Percentiles rank a stretch among this genome's conserved stretches.
Evolutionary conservation across 2,329 filamentous ascomycete genomes (phyloP).

Genomic region (Colletotrichum spinosum): DNA sequence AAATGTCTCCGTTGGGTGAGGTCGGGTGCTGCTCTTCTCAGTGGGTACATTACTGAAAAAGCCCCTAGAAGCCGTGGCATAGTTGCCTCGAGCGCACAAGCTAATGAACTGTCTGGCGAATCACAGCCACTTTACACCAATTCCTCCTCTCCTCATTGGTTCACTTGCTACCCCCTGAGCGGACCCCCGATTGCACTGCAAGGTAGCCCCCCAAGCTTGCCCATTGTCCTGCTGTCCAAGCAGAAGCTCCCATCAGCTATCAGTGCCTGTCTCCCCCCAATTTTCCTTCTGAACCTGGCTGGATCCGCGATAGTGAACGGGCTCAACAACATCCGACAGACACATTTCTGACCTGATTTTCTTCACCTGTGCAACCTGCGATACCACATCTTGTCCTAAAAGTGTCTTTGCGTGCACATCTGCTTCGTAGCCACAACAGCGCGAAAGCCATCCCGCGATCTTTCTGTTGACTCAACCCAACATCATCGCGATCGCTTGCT

Average conservation of each 20-base stretch:
- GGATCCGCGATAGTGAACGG: slow-evolving; percentile 30
- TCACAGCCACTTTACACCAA: slow-evolving; percentile 34
- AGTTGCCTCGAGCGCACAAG: slow-evolving; percentile 2
- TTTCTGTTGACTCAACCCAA: not conserved
- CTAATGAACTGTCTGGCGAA: slow-evolving; percentile 14
- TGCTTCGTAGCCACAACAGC: not conserved
- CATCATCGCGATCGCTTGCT: not conserved
- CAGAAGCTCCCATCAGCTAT: slow-evolving; percentile 30
- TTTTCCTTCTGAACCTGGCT: slow-evolving; percentile 12
- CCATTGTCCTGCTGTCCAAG: slow-evolving; percentile 25
- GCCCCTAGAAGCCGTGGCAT: slow-evolving; percentile 5
- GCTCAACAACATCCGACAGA: slow-evolving; percentile 37
- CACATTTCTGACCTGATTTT: slow-evolving; percentile 25
- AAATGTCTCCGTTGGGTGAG: too few species aligned
- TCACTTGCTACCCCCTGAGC: slow-evolving; percentile 11
- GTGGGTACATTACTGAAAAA: too few species aligned
- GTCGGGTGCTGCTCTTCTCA: too few species aligned
- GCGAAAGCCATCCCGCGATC: not conserved
- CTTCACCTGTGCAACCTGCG: slow-evolving; percentile 7
- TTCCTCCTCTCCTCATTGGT: slow-evolving; percentile 28
- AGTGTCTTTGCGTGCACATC: slow-evolving; percentile 2
- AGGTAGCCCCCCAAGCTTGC: slow-evolving; percentile 18
- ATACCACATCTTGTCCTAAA: slow-evolving; percentile 22
- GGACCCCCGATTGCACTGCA: slow-evolving; percentile 22
- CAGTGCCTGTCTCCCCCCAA: slow-evolving; percentile 27